Evolutionary conservation across 192 early-diverging fungal genomes (phyloP).

Genomic region (Coemansia sp.): DNA sequence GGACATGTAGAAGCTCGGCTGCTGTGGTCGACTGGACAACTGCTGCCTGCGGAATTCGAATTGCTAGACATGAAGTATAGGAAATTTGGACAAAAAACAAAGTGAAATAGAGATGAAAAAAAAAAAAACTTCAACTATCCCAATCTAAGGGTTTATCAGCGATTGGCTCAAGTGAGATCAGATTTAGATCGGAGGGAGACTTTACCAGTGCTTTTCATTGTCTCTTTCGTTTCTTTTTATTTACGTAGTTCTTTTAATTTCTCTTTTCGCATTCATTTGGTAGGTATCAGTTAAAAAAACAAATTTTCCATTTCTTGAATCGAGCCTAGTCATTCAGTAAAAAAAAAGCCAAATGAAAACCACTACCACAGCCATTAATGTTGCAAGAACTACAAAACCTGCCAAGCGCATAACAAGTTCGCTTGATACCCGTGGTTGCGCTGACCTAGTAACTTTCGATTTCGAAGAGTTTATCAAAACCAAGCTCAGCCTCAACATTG

Average conservation of each 20-base stretch:
- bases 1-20: neutral
- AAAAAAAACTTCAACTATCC: neutral
- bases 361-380: neutral
- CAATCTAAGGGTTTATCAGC: too few species aligned
- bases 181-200: neutral
- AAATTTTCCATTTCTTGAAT: neutral
- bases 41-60: conserved; percentile 5
- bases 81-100: neutral
- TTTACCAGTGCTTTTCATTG: neutral
- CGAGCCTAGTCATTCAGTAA: neutral
- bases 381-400: neutral
- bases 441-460: conserved; percentile 29
- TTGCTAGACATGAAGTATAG: conserved; percentile 3
- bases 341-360: neutral
- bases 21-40: conserved; percentile 29
- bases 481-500: conserved; percentile 35
- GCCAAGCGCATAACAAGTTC: conserved; percentile 8
- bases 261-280: neutral
- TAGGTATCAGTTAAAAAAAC: too few species aligned
- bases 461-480: conserved; percentile 48
- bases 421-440: conserved; percentile 32
- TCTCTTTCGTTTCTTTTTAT: neutral
- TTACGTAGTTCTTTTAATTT: neutral
- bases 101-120: neutral
- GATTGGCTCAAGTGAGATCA: neutral